Conservation (phyloP, 2,329 filamentous ascomycete species). For the Alternaria burnsii region DNA sequence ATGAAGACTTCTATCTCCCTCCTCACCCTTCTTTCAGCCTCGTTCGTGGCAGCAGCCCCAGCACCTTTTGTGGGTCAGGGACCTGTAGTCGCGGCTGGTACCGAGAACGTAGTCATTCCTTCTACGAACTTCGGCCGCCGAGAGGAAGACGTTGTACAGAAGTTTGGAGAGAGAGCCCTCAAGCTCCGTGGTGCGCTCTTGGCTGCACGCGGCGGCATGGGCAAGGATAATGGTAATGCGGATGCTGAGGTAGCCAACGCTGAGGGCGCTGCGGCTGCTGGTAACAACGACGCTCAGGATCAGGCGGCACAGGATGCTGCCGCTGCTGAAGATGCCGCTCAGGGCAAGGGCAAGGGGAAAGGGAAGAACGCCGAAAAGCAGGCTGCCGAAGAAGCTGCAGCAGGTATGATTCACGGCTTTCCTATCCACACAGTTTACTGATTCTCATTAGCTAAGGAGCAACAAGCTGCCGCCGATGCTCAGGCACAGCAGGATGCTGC, state of each 20-base stretch:
- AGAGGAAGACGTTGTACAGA: slow-evolving; percentile 27
- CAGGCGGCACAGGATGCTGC: slow-evolving; percentile 18
- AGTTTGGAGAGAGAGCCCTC: slow-evolving; percentile 40
- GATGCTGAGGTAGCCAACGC: slow-evolving; percentile 7
- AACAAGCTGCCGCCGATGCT: slow-evolving; percentile 14
- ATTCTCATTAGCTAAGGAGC: slow-evolving; percentile 10
- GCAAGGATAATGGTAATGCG: slow-evolving; percentile 19
- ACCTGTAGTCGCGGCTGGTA: slow-evolving; percentile 33
- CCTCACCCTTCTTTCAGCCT: slow-evolving; percentile 46
- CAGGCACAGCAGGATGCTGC: slow-evolving; percentile 5
- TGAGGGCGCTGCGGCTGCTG: slow-evolving; percentile 8
- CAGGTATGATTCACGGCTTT: background rate
- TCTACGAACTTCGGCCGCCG: slow-evolving; percentile 33
- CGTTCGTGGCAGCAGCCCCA: slow-evolving; percentile 45
- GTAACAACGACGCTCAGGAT: slow-evolving; percentile 14
- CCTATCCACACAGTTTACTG: background rate
- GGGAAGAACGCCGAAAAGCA: slow-evolving; percentile 12
- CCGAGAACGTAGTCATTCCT: slow-evolving; percentile 34
- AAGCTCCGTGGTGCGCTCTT: slow-evolving; percentile 39
- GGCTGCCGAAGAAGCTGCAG: slow-evolving; percentile 12
- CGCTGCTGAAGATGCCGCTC: slow-evolving; percentile 6
- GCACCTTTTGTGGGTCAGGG: slow-evolving; percentile 42
- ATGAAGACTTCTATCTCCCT: slow-evolving; percentile 48
- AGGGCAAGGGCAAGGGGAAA: slow-evolving; percentile 19
- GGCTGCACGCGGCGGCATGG: slow-evolving; percentile 24